Conservation (phyloP, 305 asterid species). For the Solanum hybrid region DNA sequence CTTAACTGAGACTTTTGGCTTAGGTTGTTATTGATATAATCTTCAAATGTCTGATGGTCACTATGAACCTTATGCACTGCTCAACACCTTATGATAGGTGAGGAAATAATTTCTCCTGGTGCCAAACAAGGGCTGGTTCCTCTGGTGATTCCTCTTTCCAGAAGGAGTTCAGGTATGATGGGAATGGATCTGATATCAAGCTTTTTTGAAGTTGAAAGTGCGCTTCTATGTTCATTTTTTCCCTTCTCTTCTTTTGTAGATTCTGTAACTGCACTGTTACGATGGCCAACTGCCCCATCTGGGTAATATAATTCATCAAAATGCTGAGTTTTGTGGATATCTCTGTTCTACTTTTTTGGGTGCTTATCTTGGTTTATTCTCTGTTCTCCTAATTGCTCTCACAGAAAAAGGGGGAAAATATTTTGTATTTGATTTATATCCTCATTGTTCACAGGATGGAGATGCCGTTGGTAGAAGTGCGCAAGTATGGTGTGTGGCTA, state of each 20-base stretch:
- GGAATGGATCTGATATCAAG: constrained; percentile 2
- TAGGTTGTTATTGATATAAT: not conserved
- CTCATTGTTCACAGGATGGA: constrained; percentile 66
- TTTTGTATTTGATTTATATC: constrained; percentile 16
- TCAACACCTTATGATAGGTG: constrained; percentile 39
- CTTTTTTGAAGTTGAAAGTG: not conserved
- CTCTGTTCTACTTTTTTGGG: not conserved
- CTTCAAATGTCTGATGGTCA: not conserved
- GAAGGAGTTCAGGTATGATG: constrained; percentile 50
- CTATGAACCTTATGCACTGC: not conserved
- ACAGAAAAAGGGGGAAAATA: not conserved
- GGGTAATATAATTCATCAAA: constrained; percentile 45
- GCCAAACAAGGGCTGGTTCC: constrained; percentile 87
- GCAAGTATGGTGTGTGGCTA: constrained; percentile 84
- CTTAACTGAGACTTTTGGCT: not conserved
- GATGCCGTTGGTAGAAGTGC: constrained; percentile 93
- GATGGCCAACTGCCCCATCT: constrained; percentile 98
- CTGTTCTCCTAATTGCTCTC: not conserved
- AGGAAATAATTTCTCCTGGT: constrained; percentile 73
- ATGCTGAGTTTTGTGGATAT: constrained; percentile 4
- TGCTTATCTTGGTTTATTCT: not conserved
- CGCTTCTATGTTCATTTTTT: not conserved
- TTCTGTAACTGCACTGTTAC: constrained; percentile 72
- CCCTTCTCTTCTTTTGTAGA: constrained; percentile 35
- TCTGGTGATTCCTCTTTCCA: constrained; percentile 76